Base-by-base conservation (phyloP, 306 rosid genomes). In the Citrullus amarus region DNA sequence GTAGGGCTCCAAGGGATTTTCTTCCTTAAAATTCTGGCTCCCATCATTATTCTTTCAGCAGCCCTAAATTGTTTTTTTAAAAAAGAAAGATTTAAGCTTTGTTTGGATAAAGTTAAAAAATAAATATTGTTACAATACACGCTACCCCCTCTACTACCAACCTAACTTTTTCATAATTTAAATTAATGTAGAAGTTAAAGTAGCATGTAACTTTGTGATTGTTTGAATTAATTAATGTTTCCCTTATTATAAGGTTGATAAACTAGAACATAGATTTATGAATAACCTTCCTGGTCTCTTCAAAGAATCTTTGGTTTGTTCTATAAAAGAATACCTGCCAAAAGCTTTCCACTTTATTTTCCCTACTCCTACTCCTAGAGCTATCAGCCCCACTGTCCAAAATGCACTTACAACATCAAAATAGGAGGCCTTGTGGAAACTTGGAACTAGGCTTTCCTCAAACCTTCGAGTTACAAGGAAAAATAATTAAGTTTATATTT, bases 1-100 rank as follows among this genome's bases (percentile, higher is more conserved):
- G 97, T 93, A 91, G 86, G 87, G 80, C 83, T 87, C 91, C 98
- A 86, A 93, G 90, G 79, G 79, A 75, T 75, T 56, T 75, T 12
- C 46, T 75, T 75, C 62, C 79, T 56, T 56, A 17, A 75, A 75
- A 51, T 51, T 75, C 63, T 54, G 39, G 46, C 78, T 58, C 32
- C 78, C 78, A 75, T 75, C 66, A 75, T 75, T 75, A 53, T 75
- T 34, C 65, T 71, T 48, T 14, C 59, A 46, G 11, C 58, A 71
- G 13, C 54, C 76, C 76, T 48, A 11, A 66, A 0, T 46, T 71
- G 48, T 22, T 36, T 36, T 36, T 36, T 36, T 3, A 3, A 36
- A 36, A 36, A 36, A 36, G 3, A 36, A 36, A 36, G 4, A 36
- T 36, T 36, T 32, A 63, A 63, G 22, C 71, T 65, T 62, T 61